phyloP scores from a whole-genome alignment of 768 basidiomycete genomes.

The Suillus brevipes region DNA sequence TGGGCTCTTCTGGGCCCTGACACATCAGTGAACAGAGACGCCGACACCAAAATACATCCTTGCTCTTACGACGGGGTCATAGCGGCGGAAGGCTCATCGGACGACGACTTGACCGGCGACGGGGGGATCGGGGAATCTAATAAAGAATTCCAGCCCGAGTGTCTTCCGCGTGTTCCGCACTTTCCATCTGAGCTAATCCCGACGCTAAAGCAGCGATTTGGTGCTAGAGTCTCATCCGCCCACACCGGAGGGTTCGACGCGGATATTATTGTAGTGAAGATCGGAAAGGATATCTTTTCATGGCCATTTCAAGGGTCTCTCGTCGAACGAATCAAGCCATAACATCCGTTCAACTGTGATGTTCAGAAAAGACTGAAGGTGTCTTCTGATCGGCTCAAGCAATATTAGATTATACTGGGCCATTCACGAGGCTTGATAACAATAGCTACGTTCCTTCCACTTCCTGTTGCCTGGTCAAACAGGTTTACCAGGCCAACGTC shows the following conservation, averaged over 20 bases:
- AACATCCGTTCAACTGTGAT: conserved; percentile 4
- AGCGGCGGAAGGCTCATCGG: conserved; percentile 1
- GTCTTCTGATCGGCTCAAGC: background rate
- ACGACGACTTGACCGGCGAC: background rate
- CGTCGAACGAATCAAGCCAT: conserved; percentile 9
- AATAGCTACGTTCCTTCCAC: conserved; percentile 70
- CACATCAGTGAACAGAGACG: background rate
- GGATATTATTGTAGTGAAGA: conserved; percentile 58
- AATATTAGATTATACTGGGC: background rate
- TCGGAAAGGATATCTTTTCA: conserved; percentile 62
- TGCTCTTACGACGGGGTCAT: background rate
- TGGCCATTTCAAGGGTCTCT: conserved; percentile 40
- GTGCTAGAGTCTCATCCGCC: conserved; percentile 40
- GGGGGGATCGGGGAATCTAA: background rate
- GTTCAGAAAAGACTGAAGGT: background rate
- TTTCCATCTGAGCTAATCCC: conserved; percentile 52
- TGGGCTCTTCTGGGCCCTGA: conserved; percentile 69
- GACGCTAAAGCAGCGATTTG: conserved; percentile 50
- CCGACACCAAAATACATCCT: background rate
- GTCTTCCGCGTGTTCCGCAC: conserved; percentile 49
- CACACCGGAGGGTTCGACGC: conserved; percentile 53
- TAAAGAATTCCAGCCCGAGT: background rate
- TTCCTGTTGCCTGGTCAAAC: conserved; percentile 72
- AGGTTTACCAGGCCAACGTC: conserved; percentile 56
- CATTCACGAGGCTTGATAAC: conserved; percentile 42